These are phyloP conservation scores for Blastobotrys malaysiensis DNA, from an alignment of 1,139 yeast species.

Conservation along the genomic window DNA sequence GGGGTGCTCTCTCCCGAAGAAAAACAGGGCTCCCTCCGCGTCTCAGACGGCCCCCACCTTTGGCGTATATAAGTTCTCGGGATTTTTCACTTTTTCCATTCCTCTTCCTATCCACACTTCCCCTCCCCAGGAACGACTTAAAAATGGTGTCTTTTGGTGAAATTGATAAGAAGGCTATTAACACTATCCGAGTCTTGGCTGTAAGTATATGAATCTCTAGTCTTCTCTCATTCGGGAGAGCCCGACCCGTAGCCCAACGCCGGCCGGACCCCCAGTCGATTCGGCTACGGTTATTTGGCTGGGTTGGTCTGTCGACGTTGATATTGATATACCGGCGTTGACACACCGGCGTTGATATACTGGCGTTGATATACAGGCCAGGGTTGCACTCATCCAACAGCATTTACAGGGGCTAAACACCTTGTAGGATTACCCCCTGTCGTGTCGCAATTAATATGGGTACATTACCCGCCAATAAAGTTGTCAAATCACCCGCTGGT, in stretches of 20 bases:
- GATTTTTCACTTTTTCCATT: constrained; percentile 1
- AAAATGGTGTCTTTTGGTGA: constrained; percentile 31
- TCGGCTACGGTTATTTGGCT: too few relatives aligned
- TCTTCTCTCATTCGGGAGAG: constrained; percentile 1
- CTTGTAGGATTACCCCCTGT: too few relatives aligned
- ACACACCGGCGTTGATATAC: too few relatives aligned
- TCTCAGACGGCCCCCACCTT: not conserved
- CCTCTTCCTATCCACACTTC: not conserved
- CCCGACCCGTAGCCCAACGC: not conserved
- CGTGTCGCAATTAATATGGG: too few relatives aligned
- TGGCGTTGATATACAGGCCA: too few relatives aligned
- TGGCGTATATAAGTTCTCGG: not conserved
- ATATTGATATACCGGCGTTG: too few relatives aligned
- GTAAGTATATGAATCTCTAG: constrained; percentile 39
- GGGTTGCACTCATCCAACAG: too few relatives aligned
- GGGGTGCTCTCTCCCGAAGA: not conserved
- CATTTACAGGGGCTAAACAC: too few relatives aligned
- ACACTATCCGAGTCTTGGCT: constrained; percentile 86
- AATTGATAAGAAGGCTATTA: constrained; percentile 71
- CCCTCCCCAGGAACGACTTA: not conserved
- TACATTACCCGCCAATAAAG: too few relatives aligned
- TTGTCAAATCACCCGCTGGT: too few relatives aligned
- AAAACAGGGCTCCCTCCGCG: not conserved
- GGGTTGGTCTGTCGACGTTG: too few relatives aligned
- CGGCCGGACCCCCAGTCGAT: too few relatives aligned